These are phyloP conservation scores for Lepiota venenata DNA, from an alignment of 768 basidiomycete genomes.

Conservation along the genomic window DNA sequence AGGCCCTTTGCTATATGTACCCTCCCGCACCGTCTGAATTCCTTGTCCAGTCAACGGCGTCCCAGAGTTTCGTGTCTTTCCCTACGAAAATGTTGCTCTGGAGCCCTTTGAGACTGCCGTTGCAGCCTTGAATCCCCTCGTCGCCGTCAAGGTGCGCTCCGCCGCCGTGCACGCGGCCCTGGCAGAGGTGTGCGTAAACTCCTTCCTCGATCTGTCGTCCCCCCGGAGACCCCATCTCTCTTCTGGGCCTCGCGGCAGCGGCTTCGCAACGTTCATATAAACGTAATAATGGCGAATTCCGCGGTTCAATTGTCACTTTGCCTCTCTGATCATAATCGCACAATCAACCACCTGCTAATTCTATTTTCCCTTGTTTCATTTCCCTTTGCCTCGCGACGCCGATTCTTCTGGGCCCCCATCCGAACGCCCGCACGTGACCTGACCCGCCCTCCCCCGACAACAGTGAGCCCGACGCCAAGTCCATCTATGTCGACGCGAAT, in stretches of 20 bases:
- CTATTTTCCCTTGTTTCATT: background rate
- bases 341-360: background rate
- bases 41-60: conserved; percentile 17
- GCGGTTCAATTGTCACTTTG: background rate
- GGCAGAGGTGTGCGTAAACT: conserved; percentile 49
- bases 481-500: conserved; percentile 72
- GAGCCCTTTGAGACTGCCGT: conserved; percentile 77
- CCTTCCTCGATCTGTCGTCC: conserved; percentile 24
- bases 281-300: too few relatives aligned
- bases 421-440: background rate
- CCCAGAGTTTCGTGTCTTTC: conserved; percentile 73
- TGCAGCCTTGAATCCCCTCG: conserved; percentile 70
- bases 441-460: conserved; percentile 6
- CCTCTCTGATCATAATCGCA: background rate
- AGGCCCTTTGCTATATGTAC: conserved; percentile 17
- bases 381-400: conserved; percentile 4
- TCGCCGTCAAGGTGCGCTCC: conserved; percentile 76
- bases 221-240: background rate
- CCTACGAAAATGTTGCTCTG: conserved; percentile 70
- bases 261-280: too few relatives aligned
- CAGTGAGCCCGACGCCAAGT: conserved; percentile 53
- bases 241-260: background rate
- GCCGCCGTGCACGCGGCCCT: conserved; percentile 81
- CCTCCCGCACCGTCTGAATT: background rate
- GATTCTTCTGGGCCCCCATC: background rate